phyloP scores from a whole-genome alignment of 345 rosid species.

The Gossypium stocksii region DNA sequence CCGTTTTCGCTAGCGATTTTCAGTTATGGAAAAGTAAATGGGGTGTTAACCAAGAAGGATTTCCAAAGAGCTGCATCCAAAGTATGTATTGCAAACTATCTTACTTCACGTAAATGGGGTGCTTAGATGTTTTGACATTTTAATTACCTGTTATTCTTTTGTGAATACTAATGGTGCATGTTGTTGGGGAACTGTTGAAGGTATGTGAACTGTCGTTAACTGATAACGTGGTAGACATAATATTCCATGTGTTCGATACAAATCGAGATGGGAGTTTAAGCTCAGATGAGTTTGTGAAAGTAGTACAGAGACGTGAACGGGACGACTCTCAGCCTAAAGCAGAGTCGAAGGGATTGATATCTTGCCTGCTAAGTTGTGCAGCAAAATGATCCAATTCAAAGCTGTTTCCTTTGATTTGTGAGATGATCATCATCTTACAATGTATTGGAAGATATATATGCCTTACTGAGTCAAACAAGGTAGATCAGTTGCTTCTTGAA shows the following conservation, averaged over 20 bases:
- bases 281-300: constrained; percentile 52
- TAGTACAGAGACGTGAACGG: constrained; percentile 36
- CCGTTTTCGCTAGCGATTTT: constrained; percentile 64
- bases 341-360: constrained; percentile 30
- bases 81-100: constrained; percentile 18
- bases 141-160: too few relatives aligned
- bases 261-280: constrained; percentile 50
- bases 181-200: constrained; percentile 19
- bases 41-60: constrained; percentile 49
- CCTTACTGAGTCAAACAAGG: neutral
- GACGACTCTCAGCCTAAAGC: constrained; percentile 26
- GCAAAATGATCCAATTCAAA: constrained; percentile 17
- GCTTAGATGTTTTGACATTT: too few relatives aligned
- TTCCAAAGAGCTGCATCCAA: constrained; percentile 68
- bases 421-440: neutral
- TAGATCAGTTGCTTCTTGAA: neutral
- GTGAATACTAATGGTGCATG: neutral
- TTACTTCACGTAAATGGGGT: too few relatives aligned
- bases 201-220: constrained; percentile 51
- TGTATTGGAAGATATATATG: too few relatives aligned
- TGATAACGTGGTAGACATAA: constrained; percentile 43
- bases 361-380: constrained; percentile 38
- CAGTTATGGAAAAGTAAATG: constrained; percentile 53
- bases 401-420: neutral
- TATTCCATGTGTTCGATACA: constrained; percentile 54